Evolutionary conservation across 2,329 filamentous ascomycete genomes (phyloP).

Genomic region (Arthroderma sp.): DNA sequence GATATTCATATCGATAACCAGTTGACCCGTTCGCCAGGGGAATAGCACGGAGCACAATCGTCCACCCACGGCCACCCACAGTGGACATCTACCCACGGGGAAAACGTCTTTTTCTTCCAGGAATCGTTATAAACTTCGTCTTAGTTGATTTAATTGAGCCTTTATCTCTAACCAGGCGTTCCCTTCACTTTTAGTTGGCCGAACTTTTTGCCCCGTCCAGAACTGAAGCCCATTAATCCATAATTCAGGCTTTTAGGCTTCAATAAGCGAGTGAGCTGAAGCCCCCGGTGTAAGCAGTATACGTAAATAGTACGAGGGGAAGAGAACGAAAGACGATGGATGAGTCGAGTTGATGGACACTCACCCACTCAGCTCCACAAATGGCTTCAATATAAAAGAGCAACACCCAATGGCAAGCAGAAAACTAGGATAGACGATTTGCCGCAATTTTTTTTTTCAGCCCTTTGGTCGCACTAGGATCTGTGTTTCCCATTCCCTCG

Average conservation of each 20-base stretch:
- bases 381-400: background rate
- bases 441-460: background rate
- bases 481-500: background rate
- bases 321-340: background rate
- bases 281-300: background rate
- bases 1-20: background rate
- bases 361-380: background rate
- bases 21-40: background rate
- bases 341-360: background rate
- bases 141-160: background rate
- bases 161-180: background rate
- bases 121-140: background rate
- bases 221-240: background rate
- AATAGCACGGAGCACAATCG: background rate
- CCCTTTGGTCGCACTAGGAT: constrained; percentile 2
- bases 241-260: background rate
- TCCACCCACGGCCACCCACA: background rate
- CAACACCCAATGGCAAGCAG: background rate
- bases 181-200: background rate
- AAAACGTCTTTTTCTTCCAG: background rate
- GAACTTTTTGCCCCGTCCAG: background rate
- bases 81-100: background rate
- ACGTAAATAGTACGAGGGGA: background rate
- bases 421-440: background rate
- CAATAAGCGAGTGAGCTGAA: background rate